Evolutionary conservation across 106 monocot species (phyloP).

Genomic region (Gastrodia elata): DNA sequence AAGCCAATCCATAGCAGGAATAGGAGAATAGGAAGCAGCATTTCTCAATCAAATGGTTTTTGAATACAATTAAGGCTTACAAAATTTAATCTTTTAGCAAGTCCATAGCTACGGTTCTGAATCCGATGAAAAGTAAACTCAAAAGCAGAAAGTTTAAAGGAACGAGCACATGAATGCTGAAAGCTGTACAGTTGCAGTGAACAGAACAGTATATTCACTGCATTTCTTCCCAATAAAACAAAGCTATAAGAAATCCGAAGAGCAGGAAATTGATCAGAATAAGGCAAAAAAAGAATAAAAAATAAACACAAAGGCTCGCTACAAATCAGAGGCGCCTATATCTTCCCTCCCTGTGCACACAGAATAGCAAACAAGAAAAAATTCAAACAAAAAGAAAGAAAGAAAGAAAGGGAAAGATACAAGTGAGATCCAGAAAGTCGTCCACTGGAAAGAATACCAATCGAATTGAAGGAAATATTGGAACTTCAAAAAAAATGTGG

Average conservation of each 20-base stretch:
- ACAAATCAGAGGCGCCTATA: not conserved
- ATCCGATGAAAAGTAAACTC: not conserved
- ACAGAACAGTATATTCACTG: slow-evolving; percentile 1
- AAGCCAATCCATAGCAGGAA: slow-evolving; percentile 22
- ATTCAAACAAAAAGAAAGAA: not conserved
- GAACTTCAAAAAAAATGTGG: not conserved
- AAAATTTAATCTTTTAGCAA: not conserved
- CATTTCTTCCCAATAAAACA: not conserved
- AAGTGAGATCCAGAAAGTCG: not conserved
- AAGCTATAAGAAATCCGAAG: not conserved
- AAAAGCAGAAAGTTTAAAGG: not conserved
- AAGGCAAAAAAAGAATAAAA: too few relatives aligned
- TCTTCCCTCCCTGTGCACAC: not conserved
- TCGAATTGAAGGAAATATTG: not conserved
- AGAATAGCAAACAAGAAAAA: too few relatives aligned
- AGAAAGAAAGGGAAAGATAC: not conserved
- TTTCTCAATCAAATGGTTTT: slow-evolving; percentile 7
- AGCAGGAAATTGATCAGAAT: not conserved
- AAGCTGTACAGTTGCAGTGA: not conserved
- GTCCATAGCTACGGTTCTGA: not conserved
- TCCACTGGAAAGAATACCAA: not conserved
- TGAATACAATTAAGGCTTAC: not conserved
- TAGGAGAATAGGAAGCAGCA: slow-evolving; percentile 33
- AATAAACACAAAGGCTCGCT: not conserved
- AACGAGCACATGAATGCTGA: not conserved